phyloP scores from a whole-genome alignment of 2,329 filamentous ascomycete species.

The Cladosporium sp. region DNA sequence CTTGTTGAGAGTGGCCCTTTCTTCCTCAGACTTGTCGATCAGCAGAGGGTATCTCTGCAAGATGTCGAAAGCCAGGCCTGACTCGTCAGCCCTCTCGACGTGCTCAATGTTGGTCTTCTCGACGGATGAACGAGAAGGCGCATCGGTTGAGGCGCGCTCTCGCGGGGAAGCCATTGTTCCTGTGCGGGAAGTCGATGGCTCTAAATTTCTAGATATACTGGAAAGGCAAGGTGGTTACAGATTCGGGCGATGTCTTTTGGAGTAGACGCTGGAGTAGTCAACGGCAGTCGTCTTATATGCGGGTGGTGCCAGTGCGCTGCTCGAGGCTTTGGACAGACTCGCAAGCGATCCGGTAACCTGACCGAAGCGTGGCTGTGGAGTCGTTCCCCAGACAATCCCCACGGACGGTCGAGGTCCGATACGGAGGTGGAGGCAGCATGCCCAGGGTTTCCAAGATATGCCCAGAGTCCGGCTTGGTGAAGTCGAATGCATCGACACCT shows the following conservation, averaged over 20 bases:
- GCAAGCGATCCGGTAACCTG: not conserved
- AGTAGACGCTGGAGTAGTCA: not conserved
- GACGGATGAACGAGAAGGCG: slow-evolving; percentile 2
- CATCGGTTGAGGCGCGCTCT: not conserved
- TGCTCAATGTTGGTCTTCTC: slow-evolving; percentile 11
- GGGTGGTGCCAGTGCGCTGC: not conserved
- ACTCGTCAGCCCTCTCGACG: slow-evolving; percentile 2
- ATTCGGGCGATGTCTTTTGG: too few relatives aligned
- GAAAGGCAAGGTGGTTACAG: too few relatives aligned
- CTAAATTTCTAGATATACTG: too few relatives aligned
- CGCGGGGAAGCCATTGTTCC: not conserved
- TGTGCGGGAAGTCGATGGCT: too few relatives aligned
- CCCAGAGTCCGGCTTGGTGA: not conserved
- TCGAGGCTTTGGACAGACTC: not conserved
- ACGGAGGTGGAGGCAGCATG: not conserved
- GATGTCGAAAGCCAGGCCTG: not conserved
- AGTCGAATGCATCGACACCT: too few relatives aligned
- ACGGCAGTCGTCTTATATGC: not conserved
- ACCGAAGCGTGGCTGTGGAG: not conserved
- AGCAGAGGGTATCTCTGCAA: slow-evolving; percentile 11
- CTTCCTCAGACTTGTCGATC: slow-evolving; percentile 10
- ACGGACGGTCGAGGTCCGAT: not conserved
- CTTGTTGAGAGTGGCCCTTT: slow-evolving; percentile 11
- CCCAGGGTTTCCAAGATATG: not conserved
- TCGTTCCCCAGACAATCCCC: not conserved